Evolutionary conservation across 345 rosid species (phyloP).

Genomic region (Salix caprea): DNA sequence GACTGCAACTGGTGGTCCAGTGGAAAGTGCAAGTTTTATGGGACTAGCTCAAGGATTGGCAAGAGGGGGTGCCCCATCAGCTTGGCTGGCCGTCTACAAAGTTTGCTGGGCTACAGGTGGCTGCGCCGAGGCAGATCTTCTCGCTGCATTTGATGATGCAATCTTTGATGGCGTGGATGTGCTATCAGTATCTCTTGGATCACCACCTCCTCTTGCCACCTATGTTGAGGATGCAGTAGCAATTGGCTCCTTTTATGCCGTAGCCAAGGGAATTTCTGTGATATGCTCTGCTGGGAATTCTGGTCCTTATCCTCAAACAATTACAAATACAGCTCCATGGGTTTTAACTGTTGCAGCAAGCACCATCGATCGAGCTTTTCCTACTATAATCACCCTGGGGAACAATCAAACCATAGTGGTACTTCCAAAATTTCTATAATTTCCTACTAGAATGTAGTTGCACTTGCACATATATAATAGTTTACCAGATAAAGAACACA

Average conservation of each 20-base stretch:
- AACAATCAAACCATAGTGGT: constrained; percentile 14
- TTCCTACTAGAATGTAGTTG: neutral
- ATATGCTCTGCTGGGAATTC: constrained; percentile 24
- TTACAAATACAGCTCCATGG: constrained; percentile 46
- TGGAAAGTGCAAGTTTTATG: constrained; percentile 24
- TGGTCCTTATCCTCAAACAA: constrained; percentile 31
- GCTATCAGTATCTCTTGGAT: constrained; percentile 40
- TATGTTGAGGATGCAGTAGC: constrained; percentile 36
- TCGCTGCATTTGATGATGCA: constrained; percentile 50
- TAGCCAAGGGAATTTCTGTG: constrained; percentile 23
- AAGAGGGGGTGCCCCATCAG: constrained; percentile 42
- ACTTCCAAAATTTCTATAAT: neutral
- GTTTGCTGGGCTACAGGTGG: constrained; percentile 27
- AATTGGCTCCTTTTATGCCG: constrained; percentile 45
- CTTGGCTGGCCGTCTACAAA: constrained; percentile 42
- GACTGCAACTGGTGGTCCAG: constrained; percentile 26
- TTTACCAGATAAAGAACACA: neutral
- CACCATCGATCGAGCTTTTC: constrained; percentile 45
- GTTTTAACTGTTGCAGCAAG: constrained; percentile 45
- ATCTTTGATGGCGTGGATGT: constrained; percentile 49
- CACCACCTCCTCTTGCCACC: constrained; percentile 24
- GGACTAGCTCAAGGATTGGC: constrained; percentile 35
- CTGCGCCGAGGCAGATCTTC: constrained; percentile 28
- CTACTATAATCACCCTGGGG: constrained; percentile 21
- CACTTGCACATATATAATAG: neutral